Base-by-base conservation (phyloP, 73 alveolate genomes). In the Paraurostyla sp. region DNA sequence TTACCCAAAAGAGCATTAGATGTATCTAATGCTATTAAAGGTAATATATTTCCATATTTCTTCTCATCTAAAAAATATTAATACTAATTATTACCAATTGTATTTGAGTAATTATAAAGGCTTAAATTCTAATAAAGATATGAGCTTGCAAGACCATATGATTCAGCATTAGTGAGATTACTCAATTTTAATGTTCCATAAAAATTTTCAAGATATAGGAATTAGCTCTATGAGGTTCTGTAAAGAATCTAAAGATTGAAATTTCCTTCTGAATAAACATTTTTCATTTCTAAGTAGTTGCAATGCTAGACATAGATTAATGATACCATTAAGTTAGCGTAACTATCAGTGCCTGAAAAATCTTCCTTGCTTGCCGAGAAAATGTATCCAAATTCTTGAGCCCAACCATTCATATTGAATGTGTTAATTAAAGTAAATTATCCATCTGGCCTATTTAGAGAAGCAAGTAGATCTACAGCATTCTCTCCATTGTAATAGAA, bases 401-500 rank as follows among this genome's bases (percentile, higher is more conserved):
- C 13, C 4, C n/a, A 2, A 38, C 36, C 58, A 9, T 6, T 22
- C 33, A n/a, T 30, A 38, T 29, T 7, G 7, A n/a, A 56, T 11
- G 46, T 58, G 13, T 23, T 13, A 30, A 65, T 6, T 65, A 65
- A 38, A 9, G 7, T 20, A 11, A 13, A 15, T 65, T 18, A 7
- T 2, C 42, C 32, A 38, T 65, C 82, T 11, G 41, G 23, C 35
- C 41, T 38, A 40, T 15, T 40, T 6, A 65, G 25, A 33, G 18
- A 11, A 13, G 82, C 60, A 13, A 65, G 35, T 7, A 73, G 29
- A 48, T 73, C 87, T 20, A 18, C 56, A 4, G 71, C 52, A 33
- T 73, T 73, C 42, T 73, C 87, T 13, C 87, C 87, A 73, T 50
- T 48, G 11, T 22, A 20, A 18, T 6, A 27, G 29, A 27, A 73